These are phyloP conservation scores for Leptographium radiaticola DNA, from an alignment of 2,329 filamentous ascomycete genomes.

Conservation along the genomic window DNA sequence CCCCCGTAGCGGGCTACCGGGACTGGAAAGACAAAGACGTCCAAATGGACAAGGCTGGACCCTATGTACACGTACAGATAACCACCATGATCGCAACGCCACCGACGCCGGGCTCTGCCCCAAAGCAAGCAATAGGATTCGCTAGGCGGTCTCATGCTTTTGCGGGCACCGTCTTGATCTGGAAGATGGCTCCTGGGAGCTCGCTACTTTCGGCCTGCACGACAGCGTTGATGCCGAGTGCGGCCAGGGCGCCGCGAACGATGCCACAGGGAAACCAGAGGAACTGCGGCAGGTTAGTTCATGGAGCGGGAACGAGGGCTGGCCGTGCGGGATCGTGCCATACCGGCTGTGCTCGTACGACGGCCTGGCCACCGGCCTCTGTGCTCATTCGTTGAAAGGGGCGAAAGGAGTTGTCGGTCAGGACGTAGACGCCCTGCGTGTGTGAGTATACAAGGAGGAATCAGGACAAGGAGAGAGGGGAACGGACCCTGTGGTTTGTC, in stretches of 20 bases:
- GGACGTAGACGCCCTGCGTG: conserved; percentile 73
- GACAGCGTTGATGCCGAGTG: conserved; percentile 77
- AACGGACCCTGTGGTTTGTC: conserved; percentile 72
- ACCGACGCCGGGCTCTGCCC: too few species aligned
- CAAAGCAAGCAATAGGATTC: not conserved
- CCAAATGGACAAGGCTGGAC: not conserved
- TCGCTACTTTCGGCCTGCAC: conserved; percentile 85
- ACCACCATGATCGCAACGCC: too few species aligned
- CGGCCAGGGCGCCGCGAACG: conserved; percentile 82
- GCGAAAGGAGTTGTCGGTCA: conserved; percentile 86
- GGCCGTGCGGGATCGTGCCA: conserved; percentile 17
- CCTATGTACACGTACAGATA: too few species aligned
- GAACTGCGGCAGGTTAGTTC: conserved; percentile 43
- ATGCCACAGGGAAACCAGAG: conserved; percentile 92
- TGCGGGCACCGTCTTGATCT: conserved; percentile 71
- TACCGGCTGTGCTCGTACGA: conserved; percentile 68
- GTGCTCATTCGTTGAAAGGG: conserved; percentile 85
- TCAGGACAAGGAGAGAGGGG: not conserved
- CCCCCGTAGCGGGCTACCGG: too few species aligned
- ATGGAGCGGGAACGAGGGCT: not conserved
- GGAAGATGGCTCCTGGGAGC: conserved; percentile 80
- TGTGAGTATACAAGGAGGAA: not conserved
- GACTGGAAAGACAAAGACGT: not conserved
- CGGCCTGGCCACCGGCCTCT: conserved; percentile 58
- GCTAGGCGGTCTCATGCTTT: conserved; percentile 31